Base-by-base conservation (phyloP, 768 basidiomycete species). In the Trametes meyenii region DNA sequence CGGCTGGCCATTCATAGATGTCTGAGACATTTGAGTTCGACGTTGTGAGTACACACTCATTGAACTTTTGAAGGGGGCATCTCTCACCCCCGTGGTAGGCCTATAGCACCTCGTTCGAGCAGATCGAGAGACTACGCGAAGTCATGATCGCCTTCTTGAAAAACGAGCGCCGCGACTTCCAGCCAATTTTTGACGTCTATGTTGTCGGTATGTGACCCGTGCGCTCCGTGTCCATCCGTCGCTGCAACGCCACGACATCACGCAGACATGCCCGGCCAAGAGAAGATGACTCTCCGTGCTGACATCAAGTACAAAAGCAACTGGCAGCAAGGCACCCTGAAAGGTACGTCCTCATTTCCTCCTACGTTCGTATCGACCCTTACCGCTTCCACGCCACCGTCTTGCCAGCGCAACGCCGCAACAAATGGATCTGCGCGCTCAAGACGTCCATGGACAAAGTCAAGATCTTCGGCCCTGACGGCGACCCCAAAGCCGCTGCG, bases 281-380 rank as follows among this genome's bases (percentile, higher is more conserved):
- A 81, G 60, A 92, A 87, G 73, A 84, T 95, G 82, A 82, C 82
- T 0, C 79, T 94, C 21, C 82, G 82, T 59, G 89, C 88, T 43
- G 87, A 90, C 70, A 95, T 96, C 77, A 92, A 88, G 75, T 95
- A 92, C 79, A 94, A 92, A 78, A 86, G 86, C 66, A 95, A 94
- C 70, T 87, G 85, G 76, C 93, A 95, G 71, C 88, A 90, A 67
- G 86, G 85, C 19, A 85, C 86, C 2, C 75, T 91, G 10, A 90
- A 86, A 80, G 78, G 87, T 87, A 67, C 16, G 46, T 24, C 29
- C 10, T 40, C 8, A n/a, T 19, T 48, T 45, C 57, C 50, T 50
- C 43, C 26, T 24, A 33, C 29, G 29, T 33, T 8, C 8, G 29
- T 33, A 33, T 33, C 8, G 12, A 10, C 26, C 44, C 24, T 14